These are phyloP conservation scores for Eimeria falciformis DNA, from an alignment of 169 alveolate genomes.

Conservation along the genomic window DNA sequence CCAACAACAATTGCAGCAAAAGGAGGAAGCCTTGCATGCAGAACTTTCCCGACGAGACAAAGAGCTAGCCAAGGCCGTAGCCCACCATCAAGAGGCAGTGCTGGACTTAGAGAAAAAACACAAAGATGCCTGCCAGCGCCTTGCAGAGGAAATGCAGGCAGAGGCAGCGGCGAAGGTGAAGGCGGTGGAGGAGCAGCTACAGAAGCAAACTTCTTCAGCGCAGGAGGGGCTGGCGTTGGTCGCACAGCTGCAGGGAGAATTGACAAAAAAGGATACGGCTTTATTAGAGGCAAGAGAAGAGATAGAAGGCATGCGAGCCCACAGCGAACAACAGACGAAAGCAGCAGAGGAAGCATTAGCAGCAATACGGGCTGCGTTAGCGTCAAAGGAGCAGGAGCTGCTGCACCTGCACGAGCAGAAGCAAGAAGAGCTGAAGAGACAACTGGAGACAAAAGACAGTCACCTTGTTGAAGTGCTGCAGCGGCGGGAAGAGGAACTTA, in stretches of 20 bases:
- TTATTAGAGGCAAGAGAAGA: not conserved
- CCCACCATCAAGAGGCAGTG: not conserved
- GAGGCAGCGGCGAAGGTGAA: slow-evolving; percentile 26
- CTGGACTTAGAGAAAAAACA: not conserved
- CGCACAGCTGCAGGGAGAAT: not conserved
- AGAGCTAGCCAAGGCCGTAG: not conserved
- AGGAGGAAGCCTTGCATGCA: not conserved
- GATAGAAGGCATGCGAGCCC: no score
- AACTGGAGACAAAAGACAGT: slow-evolving; percentile 3
- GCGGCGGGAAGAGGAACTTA: slow-evolving; percentile 14
- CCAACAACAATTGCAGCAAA: not conserved
- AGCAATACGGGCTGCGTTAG: not conserved
- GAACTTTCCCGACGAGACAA: not conserved
- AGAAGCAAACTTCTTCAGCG: not conserved
- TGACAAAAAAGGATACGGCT: not conserved
- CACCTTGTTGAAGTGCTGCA: not conserved
- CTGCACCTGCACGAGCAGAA: slow-evolving; percentile 45
- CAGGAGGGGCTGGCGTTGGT: not conserved
- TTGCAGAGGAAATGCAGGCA: not conserved
- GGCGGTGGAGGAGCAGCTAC: slow-evolving; percentile 30
- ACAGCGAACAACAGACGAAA: no score
- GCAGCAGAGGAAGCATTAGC: not conserved
- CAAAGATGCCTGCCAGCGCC: not conserved
- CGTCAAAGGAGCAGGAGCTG: not conserved
- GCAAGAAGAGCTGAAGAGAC: slow-evolving; percentile 4